Evolutionary conservation across 2,329 filamentous ascomycete genomes (phyloP).

Genomic region (Diatrype stigma): DNA sequence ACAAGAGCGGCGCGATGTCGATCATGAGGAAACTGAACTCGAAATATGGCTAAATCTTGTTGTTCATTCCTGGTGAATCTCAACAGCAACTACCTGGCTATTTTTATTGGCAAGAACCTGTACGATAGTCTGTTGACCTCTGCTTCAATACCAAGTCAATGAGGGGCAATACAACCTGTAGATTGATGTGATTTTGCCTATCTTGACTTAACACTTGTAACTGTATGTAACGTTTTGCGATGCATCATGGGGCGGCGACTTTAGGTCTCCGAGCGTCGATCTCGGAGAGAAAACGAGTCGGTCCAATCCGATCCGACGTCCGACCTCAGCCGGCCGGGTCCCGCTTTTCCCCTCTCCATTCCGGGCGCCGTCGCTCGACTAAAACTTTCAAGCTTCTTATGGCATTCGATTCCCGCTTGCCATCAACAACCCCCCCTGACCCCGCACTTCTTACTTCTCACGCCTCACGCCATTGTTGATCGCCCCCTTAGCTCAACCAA

Average conservation of each 20-base stretch:
- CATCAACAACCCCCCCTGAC: too few species aligned
- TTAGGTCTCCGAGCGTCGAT: not conserved
- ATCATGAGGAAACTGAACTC: constrained; percentile 72
- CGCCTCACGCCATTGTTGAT: too few species aligned
- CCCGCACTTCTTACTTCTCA: too few species aligned
- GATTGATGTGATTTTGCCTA: too few species aligned
- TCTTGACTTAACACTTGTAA: not conserved
- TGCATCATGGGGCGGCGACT: not conserved
- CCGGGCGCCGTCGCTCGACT: not conserved
- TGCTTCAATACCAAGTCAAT: too few species aligned
- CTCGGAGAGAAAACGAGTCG: not conserved
- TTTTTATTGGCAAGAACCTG: too few species aligned
- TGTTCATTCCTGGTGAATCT: too few species aligned
- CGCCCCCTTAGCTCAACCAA: too few species aligned
- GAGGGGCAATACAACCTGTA: too few species aligned
- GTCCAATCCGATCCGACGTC: not conserved
- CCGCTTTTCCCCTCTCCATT: not conserved
- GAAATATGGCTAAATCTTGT: constrained; percentile 57
- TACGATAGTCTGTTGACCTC: too few species aligned
- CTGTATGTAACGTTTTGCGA: not conserved
- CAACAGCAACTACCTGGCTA: too few species aligned
- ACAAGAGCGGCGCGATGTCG: constrained; percentile 68
- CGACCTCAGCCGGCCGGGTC: not conserved
- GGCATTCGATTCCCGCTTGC: too few species aligned
- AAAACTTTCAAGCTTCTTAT: not conserved